These are phyloP conservation scores for Millerozyma miso DNA, from an alignment of 805 yeast species.

Conservation along the genomic window DNA sequence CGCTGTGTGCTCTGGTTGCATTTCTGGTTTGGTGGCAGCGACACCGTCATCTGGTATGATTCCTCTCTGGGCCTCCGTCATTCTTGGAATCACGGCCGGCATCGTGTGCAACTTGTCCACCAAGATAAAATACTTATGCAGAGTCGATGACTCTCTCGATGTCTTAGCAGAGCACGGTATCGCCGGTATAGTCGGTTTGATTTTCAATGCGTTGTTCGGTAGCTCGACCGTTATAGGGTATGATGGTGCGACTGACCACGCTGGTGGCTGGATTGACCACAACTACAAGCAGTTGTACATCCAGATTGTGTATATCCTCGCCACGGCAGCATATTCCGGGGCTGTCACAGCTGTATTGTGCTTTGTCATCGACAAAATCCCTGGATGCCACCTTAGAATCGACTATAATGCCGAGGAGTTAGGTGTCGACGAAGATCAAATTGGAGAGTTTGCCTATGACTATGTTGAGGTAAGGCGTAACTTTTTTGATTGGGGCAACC, in stretches of 20 bases:
- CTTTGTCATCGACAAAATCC: slow-evolving; percentile 67
- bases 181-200: slow-evolving; percentile 86
- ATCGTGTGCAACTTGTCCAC: slow-evolving; percentile 86
- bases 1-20: slow-evolving; percentile 91
- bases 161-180: slow-evolving; percentile 98
- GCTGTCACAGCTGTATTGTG: slow-evolving; percentile 78
- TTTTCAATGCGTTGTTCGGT: slow-evolving; percentile 88
- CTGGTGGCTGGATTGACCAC: slow-evolving; percentile 90
- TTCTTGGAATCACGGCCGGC: slow-evolving; percentile 79
- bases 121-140: slow-evolving; percentile 72
- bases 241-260: slow-evolving; percentile 79
- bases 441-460: slow-evolving; percentile 98
- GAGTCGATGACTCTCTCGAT: slow-evolving; percentile 91
- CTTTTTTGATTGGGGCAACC: slow-evolving; percentile 55
- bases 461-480: slow-evolving; percentile 96
- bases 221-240: slow-evolving; percentile 85
- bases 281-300: slow-evolving; percentile 89
- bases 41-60: slow-evolving; percentile 92
- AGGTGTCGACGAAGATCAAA: slow-evolving; percentile 95
- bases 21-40: slow-evolving; percentile 95
- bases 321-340: slow-evolving; percentile 68
- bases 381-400: slow-evolving; percentile 77
- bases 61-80: slow-evolving; percentile 86
- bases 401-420: slow-evolving; percentile 78
- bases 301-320: slow-evolving; percentile 79